These are phyloP conservation scores for Strobilomyces echinocephalus DNA, from an alignment of 768 basidiomycete genomes.

Conservation along the genomic window DNA sequence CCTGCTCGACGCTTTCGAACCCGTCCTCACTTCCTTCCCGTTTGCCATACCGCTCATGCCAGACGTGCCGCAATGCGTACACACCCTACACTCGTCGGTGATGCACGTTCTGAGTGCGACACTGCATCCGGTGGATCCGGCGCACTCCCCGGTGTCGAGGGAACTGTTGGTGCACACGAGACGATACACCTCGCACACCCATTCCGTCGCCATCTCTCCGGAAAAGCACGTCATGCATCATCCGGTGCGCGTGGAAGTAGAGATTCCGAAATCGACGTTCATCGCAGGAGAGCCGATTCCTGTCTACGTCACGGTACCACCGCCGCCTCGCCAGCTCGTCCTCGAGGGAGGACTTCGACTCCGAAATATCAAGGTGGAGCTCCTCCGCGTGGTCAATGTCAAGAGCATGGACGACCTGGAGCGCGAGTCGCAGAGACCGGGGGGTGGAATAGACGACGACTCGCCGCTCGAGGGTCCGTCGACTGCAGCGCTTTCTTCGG, in stretches of 20 bases:
- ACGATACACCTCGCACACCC: slow-evolving; percentile 65
- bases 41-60: slow-evolving; percentile 76
- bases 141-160: slow-evolving; percentile 42
- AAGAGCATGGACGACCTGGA: slow-evolving; percentile 39
- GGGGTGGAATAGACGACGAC: slow-evolving; percentile 12
- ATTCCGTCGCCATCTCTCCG: slow-evolving; percentile 53
- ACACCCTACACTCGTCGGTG: slow-evolving; percentile 69
- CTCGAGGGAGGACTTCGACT: slow-evolving; percentile 67
- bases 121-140: slow-evolving; percentile 47
- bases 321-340: slow-evolving; percentile 64
- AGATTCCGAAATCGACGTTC: slow-evolving; percentile 70
- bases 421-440: slow-evolving; percentile 26
- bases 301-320: slow-evolving; percentile 74
- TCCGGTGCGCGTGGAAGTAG: slow-evolving; percentile 64
- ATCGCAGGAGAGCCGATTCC: slow-evolving; percentile 70
- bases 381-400: slow-evolving; percentile 62
- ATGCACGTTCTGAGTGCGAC: slow-evolving; percentile 66
- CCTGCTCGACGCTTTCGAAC: slow-evolving; percentile 30
- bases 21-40: slow-evolving; percentile 61
- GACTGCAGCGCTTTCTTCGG: slow-evolving; percentile 19
- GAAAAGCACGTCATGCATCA: slow-evolving; percentile 52
- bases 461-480: slow-evolving; percentile 30
- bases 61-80: slow-evolving; percentile 81
- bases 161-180: slow-evolving; percentile 65
- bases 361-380: slow-evolving; percentile 76